A percentile compares a stretch with the other conserved stretches of the same genome.
Evolutionary conservation across 352 stramenopile genomes (phyloP).

Genomic region (Globisporangium barbulae): DNA sequence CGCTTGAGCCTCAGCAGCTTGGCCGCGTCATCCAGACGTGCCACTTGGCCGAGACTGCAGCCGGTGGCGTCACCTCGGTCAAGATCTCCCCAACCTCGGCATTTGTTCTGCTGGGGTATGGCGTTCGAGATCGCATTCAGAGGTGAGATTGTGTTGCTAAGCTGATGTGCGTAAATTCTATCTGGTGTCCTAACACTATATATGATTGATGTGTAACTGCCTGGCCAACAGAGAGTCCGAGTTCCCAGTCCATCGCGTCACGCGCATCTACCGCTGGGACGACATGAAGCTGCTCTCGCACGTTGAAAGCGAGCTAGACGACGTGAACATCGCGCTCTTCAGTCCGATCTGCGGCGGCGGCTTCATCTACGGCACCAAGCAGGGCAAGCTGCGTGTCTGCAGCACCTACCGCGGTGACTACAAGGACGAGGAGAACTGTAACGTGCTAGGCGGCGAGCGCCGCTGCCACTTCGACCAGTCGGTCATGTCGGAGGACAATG

Average conservation of each 20-base stretch:
- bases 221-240: constrained; percentile 50
- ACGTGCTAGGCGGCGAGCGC: constrained; percentile 64
- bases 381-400: constrained; percentile 92
- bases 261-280: constrained; percentile 86
- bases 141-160: constrained; percentile 34
- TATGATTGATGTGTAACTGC: neutral
- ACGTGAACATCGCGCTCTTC: constrained; percentile 99
- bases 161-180: neutral
- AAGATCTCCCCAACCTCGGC: constrained; percentile 88
- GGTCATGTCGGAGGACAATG: constrained; percentile 41
- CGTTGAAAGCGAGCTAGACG: constrained; percentile 90
- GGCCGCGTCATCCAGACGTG: constrained; percentile 80
- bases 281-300: constrained; percentile 87
- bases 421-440: constrained; percentile 78
- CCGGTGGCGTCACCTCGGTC: constrained; percentile 85
- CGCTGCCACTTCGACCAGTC: constrained; percentile 64
- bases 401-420: constrained; percentile 72
- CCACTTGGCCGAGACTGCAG: constrained; percentile 72
- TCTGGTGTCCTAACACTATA: constrained; percentile 8
- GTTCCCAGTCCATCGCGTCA: constrained; percentile 82
- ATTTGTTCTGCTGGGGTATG: constrained; percentile 84
- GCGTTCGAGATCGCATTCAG: constrained; percentile 81
- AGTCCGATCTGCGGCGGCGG: constrained; percentile 95
- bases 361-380: constrained; percentile 98
- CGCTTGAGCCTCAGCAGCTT: constrained; percentile 71